Percentiles rank a stretch among this genome's conserved stretches.
phyloP scores from a whole-genome alignment of 2,329 filamentous ascomycete species.

The Trichothecium sympodiale region DNA sequence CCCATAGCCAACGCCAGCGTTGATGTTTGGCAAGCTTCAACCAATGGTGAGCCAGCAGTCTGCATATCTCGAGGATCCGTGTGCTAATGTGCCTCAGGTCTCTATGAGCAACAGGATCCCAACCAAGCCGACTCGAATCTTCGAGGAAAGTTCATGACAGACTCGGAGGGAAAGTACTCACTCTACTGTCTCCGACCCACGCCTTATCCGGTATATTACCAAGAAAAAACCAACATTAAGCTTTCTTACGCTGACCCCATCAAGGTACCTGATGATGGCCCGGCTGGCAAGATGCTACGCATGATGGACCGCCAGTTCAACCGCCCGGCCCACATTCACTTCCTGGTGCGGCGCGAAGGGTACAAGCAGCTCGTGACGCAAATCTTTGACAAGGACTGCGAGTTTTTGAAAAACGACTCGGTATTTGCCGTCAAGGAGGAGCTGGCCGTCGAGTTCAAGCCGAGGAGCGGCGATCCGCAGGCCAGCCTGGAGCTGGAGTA shows the following conservation, averaged over 20 bases:
- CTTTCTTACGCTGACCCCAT: neutral
- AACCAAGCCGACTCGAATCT: constrained; percentile 63
- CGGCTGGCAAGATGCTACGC: constrained; percentile 37
- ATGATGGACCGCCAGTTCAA: constrained; percentile 45
- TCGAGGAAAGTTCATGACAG: constrained; percentile 60
- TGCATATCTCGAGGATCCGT: neutral
- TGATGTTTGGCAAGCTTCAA: constrained; percentile 71
- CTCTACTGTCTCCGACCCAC: constrained; percentile 52
- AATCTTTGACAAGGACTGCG: constrained; percentile 59
- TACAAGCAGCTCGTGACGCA: constrained; percentile 62
- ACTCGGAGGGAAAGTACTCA: constrained; percentile 50
- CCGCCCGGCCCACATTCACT: constrained; percentile 50
- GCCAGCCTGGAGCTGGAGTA: constrained; percentile 50
- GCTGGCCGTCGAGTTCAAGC: constrained; percentile 30
- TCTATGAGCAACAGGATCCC: constrained; percentile 64
- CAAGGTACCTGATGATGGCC: constrained; percentile 35
- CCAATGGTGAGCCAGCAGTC: constrained; percentile 44
- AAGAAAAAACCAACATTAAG: neutral
- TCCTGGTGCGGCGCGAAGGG: constrained; percentile 31
- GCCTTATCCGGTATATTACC: constrained; percentile 34
- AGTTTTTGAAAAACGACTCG: constrained; percentile 43
- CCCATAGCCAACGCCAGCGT: constrained; percentile 56
- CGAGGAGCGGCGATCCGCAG: constrained; percentile 26
- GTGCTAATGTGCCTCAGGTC: constrained; percentile 14
- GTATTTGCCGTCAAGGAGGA: constrained; percentile 46